Evolutionary conservation across 169 alveolate species (phyloP).

Genomic region (Plasmodium falciparum): DNA sequence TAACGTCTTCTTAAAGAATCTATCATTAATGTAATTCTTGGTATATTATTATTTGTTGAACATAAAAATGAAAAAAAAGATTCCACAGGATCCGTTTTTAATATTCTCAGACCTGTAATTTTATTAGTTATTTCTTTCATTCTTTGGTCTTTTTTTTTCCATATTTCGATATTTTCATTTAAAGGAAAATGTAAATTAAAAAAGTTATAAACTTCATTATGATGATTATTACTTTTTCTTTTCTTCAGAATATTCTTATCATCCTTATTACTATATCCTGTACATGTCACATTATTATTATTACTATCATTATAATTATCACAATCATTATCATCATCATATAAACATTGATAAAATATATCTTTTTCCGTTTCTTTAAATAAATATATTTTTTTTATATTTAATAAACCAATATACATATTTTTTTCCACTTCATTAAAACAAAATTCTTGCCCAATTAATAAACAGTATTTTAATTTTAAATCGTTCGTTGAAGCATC

Average conservation of each 20-base stretch:
- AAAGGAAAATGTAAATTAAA: conserved; percentile 62
- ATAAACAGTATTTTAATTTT: conserved; percentile 55
- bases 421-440: conserved; percentile 29
- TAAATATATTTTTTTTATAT: conserved; percentile 37
- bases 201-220: conserved; percentile 33
- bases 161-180: conserved; percentile 69
- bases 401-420: conserved; percentile 46
- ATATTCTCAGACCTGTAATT: conserved; percentile 80
- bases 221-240: not conserved
- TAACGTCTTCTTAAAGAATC: conserved; percentile 77
- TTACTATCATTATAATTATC: not conserved
- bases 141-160: conserved; percentile 76
- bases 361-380: conserved; percentile 48
- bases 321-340: not conserved
- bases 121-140: conserved; percentile 77
- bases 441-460: conserved; percentile 71
- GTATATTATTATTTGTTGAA: conserved; percentile 87
- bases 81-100: conserved; percentile 83
- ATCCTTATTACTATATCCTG: not conserved
- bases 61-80: conserved; percentile 86
- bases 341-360: conserved; percentile 51
- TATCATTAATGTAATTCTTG: conserved; percentile 82
- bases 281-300: not conserved
- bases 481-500: conserved; percentile 40
- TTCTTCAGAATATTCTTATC: not conserved